Evolutionary conservation across 768 basidiomycete genomes (phyloP), one percentile per base, ranked within the genome.

Genomic region (Suillus clintonianus): DNA sequence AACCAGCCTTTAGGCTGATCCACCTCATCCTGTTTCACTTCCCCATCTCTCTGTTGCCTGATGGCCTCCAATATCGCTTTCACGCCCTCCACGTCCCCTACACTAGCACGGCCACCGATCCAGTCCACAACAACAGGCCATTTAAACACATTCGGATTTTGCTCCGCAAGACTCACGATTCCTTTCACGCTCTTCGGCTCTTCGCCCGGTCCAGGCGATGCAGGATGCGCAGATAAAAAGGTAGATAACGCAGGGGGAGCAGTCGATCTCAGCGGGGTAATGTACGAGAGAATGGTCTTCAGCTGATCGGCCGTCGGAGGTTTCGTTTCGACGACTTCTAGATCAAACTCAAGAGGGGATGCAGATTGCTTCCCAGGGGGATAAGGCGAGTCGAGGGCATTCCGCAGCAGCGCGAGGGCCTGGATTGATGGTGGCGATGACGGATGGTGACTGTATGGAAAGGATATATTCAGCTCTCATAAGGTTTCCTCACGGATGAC

Each of bases 81-180:
- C n/a, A 91, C 91, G 22, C 87, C 87, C 7, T 90, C 88, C 19
- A 87, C 78, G 64, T 89, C 86, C 0, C 91, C 91, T 0, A 92
- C 76, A 22, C 82, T 82, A 11, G 86, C 89, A 47, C 81, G 81
- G 1, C 91, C 91, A 27, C 80, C 82, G 17, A 79, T 76, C 91
- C 91, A 93, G 67, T 93, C 87, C 2, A 93, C 91, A 0, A 93
- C 89, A 53, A 93, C 83, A 0, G 91, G 91, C 90, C 90, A 93
- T 64, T 86, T 90, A 67, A 92, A 74, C 17, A 84, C 85, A 15
- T 79, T 80, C 1, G 87, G 89, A 62, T 87, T 86, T 73, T 80
- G 78, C 50, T 77, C 68, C 0, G 80, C 89, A 11, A 91, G 79
- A 34, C 81, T 75, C 3, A 77, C 77, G 10, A 92, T 77, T 9